phyloP scores from a whole-genome alignment of 371 early-diverging fungal species.

The Actinomortierella ambigua region DNA sequence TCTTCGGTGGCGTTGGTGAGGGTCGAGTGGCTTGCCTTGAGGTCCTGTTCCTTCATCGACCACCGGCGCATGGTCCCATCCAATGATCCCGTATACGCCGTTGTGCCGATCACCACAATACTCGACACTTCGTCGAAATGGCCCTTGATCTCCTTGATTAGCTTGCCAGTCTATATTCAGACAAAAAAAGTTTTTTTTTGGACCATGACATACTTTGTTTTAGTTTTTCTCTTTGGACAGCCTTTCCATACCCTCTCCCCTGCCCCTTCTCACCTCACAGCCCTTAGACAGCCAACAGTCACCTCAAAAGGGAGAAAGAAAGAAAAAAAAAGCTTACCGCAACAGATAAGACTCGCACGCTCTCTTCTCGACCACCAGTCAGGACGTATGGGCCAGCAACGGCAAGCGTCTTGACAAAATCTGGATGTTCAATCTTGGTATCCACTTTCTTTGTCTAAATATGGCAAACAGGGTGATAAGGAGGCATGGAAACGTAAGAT shows the following conservation, averaged over 20 bases:
- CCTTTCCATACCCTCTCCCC: too few species aligned
- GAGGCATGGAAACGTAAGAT: background rate
- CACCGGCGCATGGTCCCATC: constrained; percentile 83
- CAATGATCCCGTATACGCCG: constrained; percentile 72
- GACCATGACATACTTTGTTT: background rate
- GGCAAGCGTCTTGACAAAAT: constrained; percentile 74
- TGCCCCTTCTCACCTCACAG: too few species aligned
- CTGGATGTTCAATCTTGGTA: constrained; percentile 74
- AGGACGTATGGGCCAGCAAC: constrained; percentile 69
- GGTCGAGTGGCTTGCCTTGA: background rate
- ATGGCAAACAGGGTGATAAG: constrained; percentile 1
- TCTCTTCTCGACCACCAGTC: constrained; percentile 84
- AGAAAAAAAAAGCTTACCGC: constrained; percentile 58
- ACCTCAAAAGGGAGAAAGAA: background rate
- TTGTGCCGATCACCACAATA: constrained; percentile 57
- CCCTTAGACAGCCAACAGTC: background rate
- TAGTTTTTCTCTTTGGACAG: too few species aligned
- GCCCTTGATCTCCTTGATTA: constrained; percentile 67
- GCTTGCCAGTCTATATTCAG: constrained; percentile 65
- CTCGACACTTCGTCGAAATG: constrained; percentile 85
- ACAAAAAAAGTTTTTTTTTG: background rate
- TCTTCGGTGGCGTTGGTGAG: constrained; percentile 1
- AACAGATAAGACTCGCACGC: constrained; percentile 80
- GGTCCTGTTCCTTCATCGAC: constrained; percentile 54
- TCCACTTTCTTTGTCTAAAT: constrained; percentile 64